phyloP scores from a whole-genome alignment of 2,329 filamentous ascomycete genomes.

The Penicillium sp. region DNA sequence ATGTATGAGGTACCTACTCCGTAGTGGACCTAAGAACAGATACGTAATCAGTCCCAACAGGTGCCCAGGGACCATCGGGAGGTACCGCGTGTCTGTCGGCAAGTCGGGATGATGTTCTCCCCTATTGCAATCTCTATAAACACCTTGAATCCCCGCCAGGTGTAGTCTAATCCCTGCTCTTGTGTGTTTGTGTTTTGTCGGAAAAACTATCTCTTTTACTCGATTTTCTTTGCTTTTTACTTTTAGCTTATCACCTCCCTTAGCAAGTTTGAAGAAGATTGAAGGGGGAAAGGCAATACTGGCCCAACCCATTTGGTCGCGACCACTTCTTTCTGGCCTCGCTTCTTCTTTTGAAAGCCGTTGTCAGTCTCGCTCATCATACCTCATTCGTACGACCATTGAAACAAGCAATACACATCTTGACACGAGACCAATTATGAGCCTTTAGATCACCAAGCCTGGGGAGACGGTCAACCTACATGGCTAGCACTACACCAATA shows the following conservation, averaged over 20 bases:
- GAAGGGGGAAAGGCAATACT: background rate
- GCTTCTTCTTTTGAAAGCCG: background rate
- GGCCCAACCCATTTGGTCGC: background rate
- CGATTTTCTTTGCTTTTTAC: background rate
- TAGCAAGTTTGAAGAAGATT: background rate
- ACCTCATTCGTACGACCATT: background rate
- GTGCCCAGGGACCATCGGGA: conserved; percentile 17
- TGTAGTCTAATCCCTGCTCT: background rate
- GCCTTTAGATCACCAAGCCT: conserved; percentile 15
- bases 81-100: conserved; percentile 22
- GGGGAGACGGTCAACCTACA: conserved; percentile 18
- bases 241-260: background rate
- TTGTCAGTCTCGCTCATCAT: background rate
- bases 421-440: conserved; percentile 16
- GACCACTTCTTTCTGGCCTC: background rate
- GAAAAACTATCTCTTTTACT: background rate
- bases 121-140: conserved; percentile 4
- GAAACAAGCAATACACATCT: background rate
- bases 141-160: background rate
- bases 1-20: too few relatives aligned
- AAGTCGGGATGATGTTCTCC: conserved; percentile 21
- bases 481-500: conserved; percentile 18
- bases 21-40: background rate
- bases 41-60: background rate
- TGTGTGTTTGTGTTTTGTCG: background rate